Evolutionary conservation across 1,284 basidiomycete genomes (phyloP), one percentile per base, ranked within the genome.

Genomic region (Boletellus deceptivus): DNA sequence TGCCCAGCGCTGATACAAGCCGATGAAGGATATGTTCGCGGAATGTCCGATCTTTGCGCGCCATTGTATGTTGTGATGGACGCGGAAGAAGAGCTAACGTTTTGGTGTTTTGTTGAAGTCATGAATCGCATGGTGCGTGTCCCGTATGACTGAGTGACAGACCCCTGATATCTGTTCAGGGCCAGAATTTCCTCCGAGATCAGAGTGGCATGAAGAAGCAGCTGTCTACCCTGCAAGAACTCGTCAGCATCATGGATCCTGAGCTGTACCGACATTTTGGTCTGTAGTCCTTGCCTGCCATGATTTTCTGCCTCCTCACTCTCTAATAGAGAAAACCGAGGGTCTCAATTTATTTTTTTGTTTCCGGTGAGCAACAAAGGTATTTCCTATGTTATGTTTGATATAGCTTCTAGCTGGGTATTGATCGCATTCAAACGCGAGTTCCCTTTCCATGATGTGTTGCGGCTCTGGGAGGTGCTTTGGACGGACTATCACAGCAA

Each of bases 121-220:
- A 99, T 99, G 97, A 79, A 91, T 61, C 85, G 91, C 43, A 96
- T 97, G 91, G 93, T 91, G 53, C 51, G 81, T 72, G 35, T 31
- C 27, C 45, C 39, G 6, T 49, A 33, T 25, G 36, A 47, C 46
- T 4, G 36, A 42, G 45, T 13, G 36, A 18, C 39, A 24, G 38
- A 45, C 53, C 35, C 25, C 46, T 45, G 22, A 56, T 39, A 37
- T 40, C 17, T 51, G n/a, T 33, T 27, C 63, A 95, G 91, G 92
- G 93, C 72, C 81, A 86, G 63, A 98, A 98, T 68, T 99, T 98
- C 70, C 76, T 92, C 37, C 82, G 92, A n/a, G 95, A 98, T 64
- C 96, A 99, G 69, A 92, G 88, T 54, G 96, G 97, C 3, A 99
- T 99, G 96, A 95, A 93, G 75, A 86, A 86, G 52, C 93, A 98